Conservation (phyloP, 768 basidiomycete species). For the Boletus barrowsii region DNA sequence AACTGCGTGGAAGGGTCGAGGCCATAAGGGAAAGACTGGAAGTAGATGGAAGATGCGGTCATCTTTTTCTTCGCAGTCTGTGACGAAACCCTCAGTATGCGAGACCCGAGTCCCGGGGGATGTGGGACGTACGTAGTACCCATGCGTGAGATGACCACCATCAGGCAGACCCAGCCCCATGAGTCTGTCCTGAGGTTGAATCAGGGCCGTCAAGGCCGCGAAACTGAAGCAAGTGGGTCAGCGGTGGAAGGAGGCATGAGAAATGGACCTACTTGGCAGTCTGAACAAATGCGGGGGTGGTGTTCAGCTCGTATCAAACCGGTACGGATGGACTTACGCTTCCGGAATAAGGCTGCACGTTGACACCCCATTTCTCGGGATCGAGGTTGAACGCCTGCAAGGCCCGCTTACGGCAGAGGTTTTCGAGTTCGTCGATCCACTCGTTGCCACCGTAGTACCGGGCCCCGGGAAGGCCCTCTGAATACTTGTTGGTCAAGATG, state of each 20-base stretch:
- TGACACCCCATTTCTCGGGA: constrained; percentile 92
- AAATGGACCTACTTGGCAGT: constrained; percentile 75
- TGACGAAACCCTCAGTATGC: not conserved
- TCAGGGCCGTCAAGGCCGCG: constrained; percentile 91
- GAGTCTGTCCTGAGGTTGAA: constrained; percentile 95
- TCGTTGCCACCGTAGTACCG: constrained; percentile 99
- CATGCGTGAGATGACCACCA: constrained; percentile 96
- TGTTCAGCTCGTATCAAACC: constrained; percentile 13
- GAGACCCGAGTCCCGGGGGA: not conserved
- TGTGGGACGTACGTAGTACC: constrained; percentile 74
- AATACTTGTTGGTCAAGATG: constrained; percentile 98
- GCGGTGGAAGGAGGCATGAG: not conserved
- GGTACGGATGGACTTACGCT: constrained; percentile 51
- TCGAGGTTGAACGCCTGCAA: constrained; percentile 96
- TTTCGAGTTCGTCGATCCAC: constrained; percentile 94
- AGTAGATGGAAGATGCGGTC: constrained; percentile 99
- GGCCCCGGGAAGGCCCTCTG: constrained; percentile 96
- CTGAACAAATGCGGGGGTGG: constrained; percentile 33
- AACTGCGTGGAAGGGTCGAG: constrained; percentile 80
- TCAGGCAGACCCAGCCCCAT: constrained; percentile 99
- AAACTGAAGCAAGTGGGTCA: constrained; percentile 55
- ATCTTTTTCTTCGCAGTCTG: constrained; percentile 99
- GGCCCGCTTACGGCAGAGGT: constrained; percentile 92
- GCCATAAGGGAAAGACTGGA: constrained; percentile 95
- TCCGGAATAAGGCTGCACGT: constrained; percentile 98